Evolutionary conservation across 345 rosid genomes (phyloP).

Genomic region (Fremontodendron californicum): DNA sequence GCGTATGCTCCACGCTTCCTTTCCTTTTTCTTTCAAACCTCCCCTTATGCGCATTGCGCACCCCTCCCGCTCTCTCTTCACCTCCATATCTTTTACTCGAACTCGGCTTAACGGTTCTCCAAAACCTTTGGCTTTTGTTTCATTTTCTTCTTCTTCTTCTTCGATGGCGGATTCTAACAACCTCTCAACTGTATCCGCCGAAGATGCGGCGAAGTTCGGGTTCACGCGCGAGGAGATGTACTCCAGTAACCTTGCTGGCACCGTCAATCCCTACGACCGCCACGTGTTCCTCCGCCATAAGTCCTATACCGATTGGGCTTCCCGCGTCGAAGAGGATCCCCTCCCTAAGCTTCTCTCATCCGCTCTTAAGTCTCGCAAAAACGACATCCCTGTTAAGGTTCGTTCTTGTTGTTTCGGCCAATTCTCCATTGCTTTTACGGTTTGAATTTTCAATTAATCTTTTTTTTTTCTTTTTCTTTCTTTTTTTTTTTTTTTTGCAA

Average conservation of each 20-base stretch:
- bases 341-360: constrained; percentile 63
- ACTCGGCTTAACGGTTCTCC: constrained; percentile 3
- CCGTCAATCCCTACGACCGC: constrained; percentile 68
- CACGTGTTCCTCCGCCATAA: constrained; percentile 71
- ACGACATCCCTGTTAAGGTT: constrained; percentile 59
- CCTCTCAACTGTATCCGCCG: constrained; percentile 34
- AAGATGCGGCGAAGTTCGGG: constrained; percentile 62
- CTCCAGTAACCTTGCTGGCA: constrained; percentile 52
- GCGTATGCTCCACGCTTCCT: constrained; percentile 2
- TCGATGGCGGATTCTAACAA: constrained; percentile 47
- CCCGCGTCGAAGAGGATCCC: constrained; percentile 61
- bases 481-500: neutral
- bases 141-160: neutral
- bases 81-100: neutral
- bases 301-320: constrained; percentile 59
- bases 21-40: neutral
- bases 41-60: constrained; percentile 29
- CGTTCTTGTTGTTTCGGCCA: neutral
- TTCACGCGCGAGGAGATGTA: constrained; percentile 84
- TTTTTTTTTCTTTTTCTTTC: constrained; percentile 10
- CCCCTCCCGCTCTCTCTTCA: constrained; percentile 14
- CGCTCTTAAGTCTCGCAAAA: constrained; percentile 63
- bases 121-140: neutral
- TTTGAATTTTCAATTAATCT: neutral
- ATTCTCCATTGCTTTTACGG: constrained; percentile 5